Percentiles rank a stretch among this genome's conserved stretches.
phyloP scores from a whole-genome alignment of 2,329 filamentous ascomycete genomes.

The Berkeleyomyces rouxiae region DNA sequence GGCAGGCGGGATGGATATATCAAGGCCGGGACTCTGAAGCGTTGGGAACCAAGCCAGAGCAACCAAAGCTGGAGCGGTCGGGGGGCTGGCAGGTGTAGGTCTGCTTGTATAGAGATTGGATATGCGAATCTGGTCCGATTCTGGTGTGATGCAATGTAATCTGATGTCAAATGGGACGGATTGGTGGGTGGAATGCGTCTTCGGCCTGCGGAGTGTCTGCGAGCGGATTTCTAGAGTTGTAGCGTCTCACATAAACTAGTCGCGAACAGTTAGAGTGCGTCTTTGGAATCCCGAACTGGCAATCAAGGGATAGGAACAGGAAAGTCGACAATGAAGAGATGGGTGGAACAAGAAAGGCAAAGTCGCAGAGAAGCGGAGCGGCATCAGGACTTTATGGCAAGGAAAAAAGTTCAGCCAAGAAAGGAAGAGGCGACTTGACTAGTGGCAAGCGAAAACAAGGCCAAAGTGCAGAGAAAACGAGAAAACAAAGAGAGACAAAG shows the following conservation, averaged over 20 bases:
- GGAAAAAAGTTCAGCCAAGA: background rate
- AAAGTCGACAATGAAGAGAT: background rate
- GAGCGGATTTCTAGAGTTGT: background rate
- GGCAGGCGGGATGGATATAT: background rate
- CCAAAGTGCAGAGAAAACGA: background rate
- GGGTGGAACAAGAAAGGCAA: background rate
- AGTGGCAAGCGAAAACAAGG: constrained; percentile 1
- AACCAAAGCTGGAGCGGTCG: background rate
- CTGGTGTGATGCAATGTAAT: background rate
- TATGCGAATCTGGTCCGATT: background rate
- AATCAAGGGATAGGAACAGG: background rate
- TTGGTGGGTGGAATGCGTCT: background rate
- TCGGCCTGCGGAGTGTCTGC: background rate
- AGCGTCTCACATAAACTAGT: background rate
- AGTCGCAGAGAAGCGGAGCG: background rate
- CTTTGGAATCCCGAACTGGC: background rate
- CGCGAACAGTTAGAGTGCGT: background rate
- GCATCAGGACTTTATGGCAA: background rate
- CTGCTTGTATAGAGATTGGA: background rate
- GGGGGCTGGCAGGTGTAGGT: background rate
- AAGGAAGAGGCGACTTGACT: background rate
- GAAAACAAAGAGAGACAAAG: constrained; percentile 1
- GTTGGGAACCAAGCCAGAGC: background rate
- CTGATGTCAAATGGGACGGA: background rate
- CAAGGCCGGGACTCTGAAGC: background rate